Evolutionary conservation across 108 stramenopile species (phyloP), one percentile per base, ranked within the genome.

Genomic region (Fistulifera solaris): DNA sequence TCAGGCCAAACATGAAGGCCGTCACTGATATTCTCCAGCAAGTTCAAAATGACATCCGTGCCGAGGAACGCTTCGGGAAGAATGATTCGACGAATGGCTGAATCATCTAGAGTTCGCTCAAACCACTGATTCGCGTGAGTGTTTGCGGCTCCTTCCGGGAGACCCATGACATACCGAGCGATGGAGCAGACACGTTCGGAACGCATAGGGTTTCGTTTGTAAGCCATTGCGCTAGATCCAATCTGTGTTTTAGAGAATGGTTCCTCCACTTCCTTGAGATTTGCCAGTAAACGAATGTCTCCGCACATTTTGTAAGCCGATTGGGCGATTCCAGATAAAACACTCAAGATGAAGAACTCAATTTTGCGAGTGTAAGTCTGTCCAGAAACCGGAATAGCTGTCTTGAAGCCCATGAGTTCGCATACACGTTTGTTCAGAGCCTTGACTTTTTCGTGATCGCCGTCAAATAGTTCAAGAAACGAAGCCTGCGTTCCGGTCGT

Each of bases 291-390:
- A 22, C 98, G 93, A 44, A 99, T 91, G 61, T 99, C 98, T 24
- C 93, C 92, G 62, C 95, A 95, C 98, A 99, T 97, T 61, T 97
- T 97, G 78, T 97, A 93, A 17, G 96, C 96, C 24, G 77, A 77
- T 72, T 97, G 96, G 0, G 94, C 88, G 61, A 99, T 83, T 15
- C 94, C 98, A 57, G 87, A 87, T 18, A 99, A 73, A 7, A 92
- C 64, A 44, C 83, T 76, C 48, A 99, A 59, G 28, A 95, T 70
- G 73, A 76, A 59, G 67, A 82, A 97, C 63, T 96, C 95, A 54
- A 97, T 90, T 71, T 97, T 97, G 39, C 98, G 87, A n/a, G 93
- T 95, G 75, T 97, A 97, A n/a, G 96, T 97, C 70, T 99, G 98
- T 18, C 96, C 96, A 26, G 94, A 94, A 12, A 99, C 95, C 48